Percentiles rank a stretch among this genome's conserved stretches.
These are phyloP conservation scores for Senna siamea DNA, from an alignment of 306 rosid genomes.

Conservation along the genomic window DNA sequence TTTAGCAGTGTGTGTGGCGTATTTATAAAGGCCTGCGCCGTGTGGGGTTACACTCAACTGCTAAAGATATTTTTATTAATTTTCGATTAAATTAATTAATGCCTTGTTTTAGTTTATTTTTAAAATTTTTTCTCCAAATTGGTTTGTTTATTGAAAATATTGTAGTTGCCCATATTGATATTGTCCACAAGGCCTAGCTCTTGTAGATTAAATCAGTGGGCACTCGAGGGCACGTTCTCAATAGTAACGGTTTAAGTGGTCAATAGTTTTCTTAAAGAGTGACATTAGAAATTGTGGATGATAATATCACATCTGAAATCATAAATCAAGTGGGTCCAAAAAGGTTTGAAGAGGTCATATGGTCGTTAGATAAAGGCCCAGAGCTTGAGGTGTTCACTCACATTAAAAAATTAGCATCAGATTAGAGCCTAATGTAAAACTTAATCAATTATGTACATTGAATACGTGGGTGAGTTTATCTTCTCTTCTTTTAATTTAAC, in stretches of 20 bases:
- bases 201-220: slow-evolving; percentile 18
- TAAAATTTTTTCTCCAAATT: not conserved
- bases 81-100: slow-evolving; percentile 4
- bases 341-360: slow-evolving; percentile 18
- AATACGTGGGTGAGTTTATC: not conserved
- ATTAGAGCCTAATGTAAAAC: not conserved
- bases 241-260: slow-evolving; percentile 18
- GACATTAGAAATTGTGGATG: not conserved
- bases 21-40: slow-evolving; percentile 43
- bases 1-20: slow-evolving; percentile 8
- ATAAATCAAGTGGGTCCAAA: slow-evolving; percentile 4
- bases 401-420: not conserved
- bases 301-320: not conserved
- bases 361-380: not conserved
- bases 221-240: not conserved
- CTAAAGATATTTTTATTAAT: slow-evolving; percentile 5
- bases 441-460: too few species aligned
- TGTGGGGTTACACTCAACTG: slow-evolving; percentile 16
- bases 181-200: too few species aligned
- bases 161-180: not conserved
- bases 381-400: not conserved
- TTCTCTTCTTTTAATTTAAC: not conserved
- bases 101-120: not conserved
- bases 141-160: not conserved
- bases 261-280: slow-evolving; percentile 1